Evolutionary conservation across 176 grass and related monocot species (phyloP), one percentile per base, ranked within the genome.

Genomic region (Echinochloa phyllopogon): DNA sequence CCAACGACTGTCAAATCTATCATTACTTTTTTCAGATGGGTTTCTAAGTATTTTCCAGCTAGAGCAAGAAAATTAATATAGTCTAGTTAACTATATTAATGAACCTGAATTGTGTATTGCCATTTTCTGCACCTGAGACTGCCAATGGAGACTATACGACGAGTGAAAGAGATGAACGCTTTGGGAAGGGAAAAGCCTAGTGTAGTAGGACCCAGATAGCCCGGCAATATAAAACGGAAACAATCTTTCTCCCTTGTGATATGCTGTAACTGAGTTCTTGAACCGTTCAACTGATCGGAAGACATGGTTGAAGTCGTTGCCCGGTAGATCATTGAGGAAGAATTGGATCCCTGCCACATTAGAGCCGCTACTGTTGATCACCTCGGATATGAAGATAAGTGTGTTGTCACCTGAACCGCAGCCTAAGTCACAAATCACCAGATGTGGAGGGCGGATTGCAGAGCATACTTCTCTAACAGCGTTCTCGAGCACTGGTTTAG

Each of bases 271-370:
- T 51, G 72, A 52, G 25, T 38, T 75, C 1, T 44, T 75, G 8
- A 72, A 72, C 23, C 14, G 69, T 72, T 72, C 47, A 33, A 29
- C 12, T 21, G 66, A 69, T 39, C 6, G 49, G 64, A 89, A 92
- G 9, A 92, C 13, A 41, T 41, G 50, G 58, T 92, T 92, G 75
- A 92, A 92, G 56, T 92, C 87, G 3, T 87, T 89, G 24, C 50
- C 74, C 0, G 75, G 75, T 7, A 92, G 87, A 48, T 92, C 91
- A 16, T 85, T 92, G 14, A 92, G 63, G 73, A 92, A 85, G 64
- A 92, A 84, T 47, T 77, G 84, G 24, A 92, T 11, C 79, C 84
- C 91, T 25, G 66, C 53, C 18, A 55, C 18, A 8, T 53, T n/a
- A 17, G 25, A 8, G 42, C 41, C 3, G 4, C 51, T 68, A 9